Evolutionary conservation across 495 filamentous ascomycete species (phyloP).

Genomic region (Aspergillus asperescens): DNA sequence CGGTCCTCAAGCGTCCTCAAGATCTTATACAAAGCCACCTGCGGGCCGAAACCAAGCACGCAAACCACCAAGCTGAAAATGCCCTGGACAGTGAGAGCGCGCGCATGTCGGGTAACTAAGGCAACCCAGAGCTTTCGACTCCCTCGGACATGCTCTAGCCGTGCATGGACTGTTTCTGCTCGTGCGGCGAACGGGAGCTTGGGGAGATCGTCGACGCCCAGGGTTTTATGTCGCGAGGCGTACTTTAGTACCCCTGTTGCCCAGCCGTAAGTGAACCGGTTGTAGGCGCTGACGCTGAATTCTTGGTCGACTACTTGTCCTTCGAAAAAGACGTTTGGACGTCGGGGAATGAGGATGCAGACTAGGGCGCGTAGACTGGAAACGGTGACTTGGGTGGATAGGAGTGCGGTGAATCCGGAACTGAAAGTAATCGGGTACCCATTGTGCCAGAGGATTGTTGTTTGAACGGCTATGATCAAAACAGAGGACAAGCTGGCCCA

Average conservation of each 20-base stretch:
- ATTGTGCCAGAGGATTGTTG: conserved; percentile 16
- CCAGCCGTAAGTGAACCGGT: conserved; percentile 63
- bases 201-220: conserved; percentile 58
- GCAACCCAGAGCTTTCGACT: conserved; percentile 57
- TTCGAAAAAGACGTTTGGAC: conserved; percentile 57
- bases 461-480: conserved; percentile 15
- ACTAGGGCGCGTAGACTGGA: conserved; percentile 28
- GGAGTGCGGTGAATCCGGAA: conserved; percentile 16
- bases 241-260: conserved; percentile 46
- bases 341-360: conserved; percentile 51
- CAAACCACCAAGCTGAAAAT: conserved; percentile 47
- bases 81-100: conserved; percentile 50
- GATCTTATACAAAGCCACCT: conserved; percentile 62
- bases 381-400: conserved; percentile 21
- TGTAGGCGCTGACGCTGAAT: conserved; percentile 53
- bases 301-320: conserved; percentile 60
- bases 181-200: conserved; percentile 32
- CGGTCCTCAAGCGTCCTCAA: conserved; percentile 58
- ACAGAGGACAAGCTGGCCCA: conserved; percentile 25
- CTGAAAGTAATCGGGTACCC: conserved; percentile 6
- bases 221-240: conserved; percentile 47
- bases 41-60: conserved; percentile 61
- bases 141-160: conserved; percentile 48
- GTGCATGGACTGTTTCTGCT: conserved; percentile 25
- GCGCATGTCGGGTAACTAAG: conserved; percentile 51